These are phyloP conservation scores for Exophiala spinifera DNA, from an alignment of 2,329 filamentous ascomycete species.

Conservation along the genomic window DNA sequence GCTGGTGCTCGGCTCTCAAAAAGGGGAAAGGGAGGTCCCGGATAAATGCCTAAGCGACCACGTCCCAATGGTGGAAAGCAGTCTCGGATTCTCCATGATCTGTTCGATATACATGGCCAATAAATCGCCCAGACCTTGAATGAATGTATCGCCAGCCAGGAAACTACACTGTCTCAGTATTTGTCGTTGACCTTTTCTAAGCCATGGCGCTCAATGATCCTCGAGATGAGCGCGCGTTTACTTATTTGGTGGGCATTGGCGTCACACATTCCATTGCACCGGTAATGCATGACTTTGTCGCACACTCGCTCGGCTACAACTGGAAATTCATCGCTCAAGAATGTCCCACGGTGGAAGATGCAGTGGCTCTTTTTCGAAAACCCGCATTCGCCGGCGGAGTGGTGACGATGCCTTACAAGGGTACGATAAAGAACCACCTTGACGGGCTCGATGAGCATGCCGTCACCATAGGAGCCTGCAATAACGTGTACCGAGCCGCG, in stretches of 20 bases:
- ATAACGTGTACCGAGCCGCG: constrained; percentile 22
- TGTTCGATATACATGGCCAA: no score
- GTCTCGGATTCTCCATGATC: no score
- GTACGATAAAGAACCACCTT: constrained; percentile 31
- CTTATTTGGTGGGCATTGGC: constrained; percentile 41
- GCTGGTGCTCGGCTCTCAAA: no score
- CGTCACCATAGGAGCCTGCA: constrained; percentile 36
- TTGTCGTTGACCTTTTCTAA: no score
- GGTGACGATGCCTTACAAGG: constrained; percentile 47
- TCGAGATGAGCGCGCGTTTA: constrained; percentile 10
- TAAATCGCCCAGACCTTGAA: no score
- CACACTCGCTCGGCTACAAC: constrained; percentile 34
- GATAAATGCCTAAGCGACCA: no score
- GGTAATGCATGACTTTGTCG: constrained; percentile 42
- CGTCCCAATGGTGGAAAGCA: no score
- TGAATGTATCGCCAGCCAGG: no score
- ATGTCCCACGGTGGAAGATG: constrained; percentile 34
- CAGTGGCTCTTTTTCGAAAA: constrained; percentile 32
- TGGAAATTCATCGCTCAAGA: constrained; percentile 39
- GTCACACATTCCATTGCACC: constrained; percentile 43
- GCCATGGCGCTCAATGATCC: no score
- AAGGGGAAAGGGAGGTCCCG: no score
- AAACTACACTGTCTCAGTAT: no score
- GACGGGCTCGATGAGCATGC: constrained; percentile 39
- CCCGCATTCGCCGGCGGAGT: constrained; percentile 35